Base-by-base conservation (phyloP, 257 asterid species). In the Scutellaria baicalensis region DNA sequence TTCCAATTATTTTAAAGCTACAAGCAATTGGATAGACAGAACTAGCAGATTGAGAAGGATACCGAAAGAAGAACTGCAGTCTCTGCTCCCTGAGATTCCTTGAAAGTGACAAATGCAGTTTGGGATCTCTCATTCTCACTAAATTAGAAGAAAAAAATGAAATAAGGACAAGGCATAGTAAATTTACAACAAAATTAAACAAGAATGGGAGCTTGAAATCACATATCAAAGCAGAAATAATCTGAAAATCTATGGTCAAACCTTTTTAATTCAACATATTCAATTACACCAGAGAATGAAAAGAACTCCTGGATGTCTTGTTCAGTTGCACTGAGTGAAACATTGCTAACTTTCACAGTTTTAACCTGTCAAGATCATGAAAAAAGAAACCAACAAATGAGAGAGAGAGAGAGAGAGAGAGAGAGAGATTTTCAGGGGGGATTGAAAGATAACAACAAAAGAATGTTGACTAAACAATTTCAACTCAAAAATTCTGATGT, bases 61-160 rank as follows among this genome's bases (percentile, higher is more conserved):
- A 86, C 93, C 81, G 90, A 78, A 75, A 86, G 86, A 72, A 86
- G 92, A 55, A 84, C 87, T 20, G 92, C 92, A 66, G 88, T 84
- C 75, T 80, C 89, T 43, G 89, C 87, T 45, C 90, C 86, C 78
- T 82, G 82, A 23, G 77, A 48, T 69, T 86, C 93, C 81, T 78
- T 80, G 83, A 86, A 84, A 48, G 90, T 86, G 77, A 86, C 89
- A 65, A 80, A 84, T 17, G 93, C 90, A 70, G 68, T 64, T 73
- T 84, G 90, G 64, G 85, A 77, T 50, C 84, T 75, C 81, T 86
- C 93, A 71, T 68, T 86, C 68, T 78, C 93, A 73, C 93, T 86
- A 39, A 40, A 71, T 33, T 8, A n/a, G 11, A 63, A 47, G 64
- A 60, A 17, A 71, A 49, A 57, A 17, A 23, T 20, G 65, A 54